Base-by-base conservation (phyloP, 345 rosid species). In the Citrus inodora region DNA sequence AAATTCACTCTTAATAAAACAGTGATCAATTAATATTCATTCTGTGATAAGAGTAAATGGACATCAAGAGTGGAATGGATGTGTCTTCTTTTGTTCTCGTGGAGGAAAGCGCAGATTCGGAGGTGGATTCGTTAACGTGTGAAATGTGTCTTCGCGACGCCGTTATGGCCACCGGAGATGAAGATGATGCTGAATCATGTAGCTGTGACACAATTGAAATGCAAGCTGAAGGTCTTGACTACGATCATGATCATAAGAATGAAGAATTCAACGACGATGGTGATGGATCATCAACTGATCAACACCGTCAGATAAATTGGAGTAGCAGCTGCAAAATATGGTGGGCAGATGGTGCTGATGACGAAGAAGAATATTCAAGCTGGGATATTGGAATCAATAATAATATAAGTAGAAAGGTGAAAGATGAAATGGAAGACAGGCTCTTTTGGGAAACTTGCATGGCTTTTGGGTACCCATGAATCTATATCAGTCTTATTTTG, bases 361-460 rank as follows among this genome's bases (percentile, higher is more conserved):
- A 74, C 2, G 86, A 42, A 35, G 88, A 79, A 71, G 89, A 72
- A 76, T 78, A 76, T 60, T 68, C 76, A 1, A 80, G 64, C 72
- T 16, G 68, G 53, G 46, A 33, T 17, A 5, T 4, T 13, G 80
- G 76, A 37, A 7, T 68, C 22, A 55, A 74, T 6, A 25, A 74
- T 6, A 25, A 48, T 25, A 16, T 64, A 21, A 85, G 85, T 19
- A 86, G 78, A 74, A 85, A 85, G 63, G 79, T 63, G 9, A 77
- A 81, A 76, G 90, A 88, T 76, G 81, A 84, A 16, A 87, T 90
- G 90, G 91, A 88, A 75, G 94, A 90, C 58, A 80, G 83, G 19
- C 83, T 83, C 64, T 90, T 90, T 53, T 90, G 94, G 94, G 91
- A 90, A 70, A 85, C 91, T 59, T 90, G 94, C 82, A 79, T 90